A percentile compares a stretch with the other conserved stretches of the same genome.
Evolutionary conservation across 2,329 filamentous ascomycete species (phyloP).

Genomic region (Thyridium curvatum): DNA sequence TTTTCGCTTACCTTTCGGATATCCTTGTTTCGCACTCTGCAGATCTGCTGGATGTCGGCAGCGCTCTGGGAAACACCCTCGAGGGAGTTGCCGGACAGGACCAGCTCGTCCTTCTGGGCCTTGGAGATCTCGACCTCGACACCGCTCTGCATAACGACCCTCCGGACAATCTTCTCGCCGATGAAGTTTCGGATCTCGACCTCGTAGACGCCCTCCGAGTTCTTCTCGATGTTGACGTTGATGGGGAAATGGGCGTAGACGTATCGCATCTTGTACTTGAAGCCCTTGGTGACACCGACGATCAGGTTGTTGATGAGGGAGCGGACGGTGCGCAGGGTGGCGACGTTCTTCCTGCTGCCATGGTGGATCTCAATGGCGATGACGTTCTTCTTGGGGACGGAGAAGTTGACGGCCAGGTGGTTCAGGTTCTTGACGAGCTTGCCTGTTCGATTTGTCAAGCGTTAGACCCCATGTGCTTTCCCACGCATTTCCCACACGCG

Average conservation of each 20-base stretch:
- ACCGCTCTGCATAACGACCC: slow-evolving; percentile 80
- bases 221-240: slow-evolving; percentile 99
- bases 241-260: slow-evolving; percentile 99
- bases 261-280: slow-evolving; percentile 99
- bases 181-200: slow-evolving; percentile 99
- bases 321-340: slow-evolving; percentile 95
- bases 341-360: slow-evolving; percentile 94
- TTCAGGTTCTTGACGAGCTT: slow-evolving; percentile 96
- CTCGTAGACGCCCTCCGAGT: slow-evolving; percentile 78
- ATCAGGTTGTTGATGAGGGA: slow-evolving; percentile 99
- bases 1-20: slow-evolving; percentile 76
- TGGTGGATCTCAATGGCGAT: slow-evolving; percentile 99
- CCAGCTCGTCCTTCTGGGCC: slow-evolving; percentile 95
- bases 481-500: background rate
- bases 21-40: slow-evolving; percentile 99
- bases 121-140: slow-evolving; percentile 87
- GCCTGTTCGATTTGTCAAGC: slow-evolving; percentile 43
- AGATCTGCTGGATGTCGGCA: slow-evolving; percentile 99
- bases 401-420: slow-evolving; percentile 96
- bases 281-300: slow-evolving; percentile 96
- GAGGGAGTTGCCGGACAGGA: slow-evolving; percentile 88
- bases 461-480: background rate
- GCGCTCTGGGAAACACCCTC: slow-evolving; percentile 97
- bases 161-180: slow-evolving; percentile 98
- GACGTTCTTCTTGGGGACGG: slow-evolving; percentile 73